Base-by-base conservation (phyloP, 768 basidiomycete genomes). In the Leccinum pellstonianum region DNA sequence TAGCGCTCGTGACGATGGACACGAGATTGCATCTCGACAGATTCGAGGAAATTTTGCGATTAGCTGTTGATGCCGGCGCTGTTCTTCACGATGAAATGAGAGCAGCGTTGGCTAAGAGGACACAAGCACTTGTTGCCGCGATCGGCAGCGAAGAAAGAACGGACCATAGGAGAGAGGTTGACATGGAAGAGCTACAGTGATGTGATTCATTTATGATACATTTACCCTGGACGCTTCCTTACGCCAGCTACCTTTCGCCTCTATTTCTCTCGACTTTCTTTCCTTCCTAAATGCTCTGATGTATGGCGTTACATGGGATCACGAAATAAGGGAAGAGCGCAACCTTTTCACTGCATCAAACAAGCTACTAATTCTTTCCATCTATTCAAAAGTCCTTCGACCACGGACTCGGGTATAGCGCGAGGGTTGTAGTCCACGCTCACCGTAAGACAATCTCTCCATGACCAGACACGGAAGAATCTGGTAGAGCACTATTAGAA, bases 251-350 rank as follows among this genome's bases (percentile, higher is more conserved):
- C 74, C 97, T 98, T 53, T 90, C 82, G 31, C 95, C 94, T 19
- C 81, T 79, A 70, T 96, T 98, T 71, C 95, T 79, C 72, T 92
- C 91, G 0, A 98, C 96, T 73, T 99, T 99, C 98, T 98, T 74
- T 5, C 97, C 96, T 76, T 99, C 96, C 74, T 99, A 96, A 3
- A 96, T 99, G 66, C 86, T 86, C 35, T 77, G 83, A 73, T 87
- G 87, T 17, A 96, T 86, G 3, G 87, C 90, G 62, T 92, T 43
- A 43, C 41, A n/a, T 19, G 43, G 43, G 43, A 8, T 46, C n/a
- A 46, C 3, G 43, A 46, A 46, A 21, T 46, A 46, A 21, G 19
- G 43, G 10, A 21, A 46, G n/a, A 11, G 43, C 9, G 27, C 49
- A 15, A 29, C 25, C 4, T 2, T n/a, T 31, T 33, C 17, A 54